A percentile compares a stretch with the other conserved stretches of the same genome.
phyloP scores from a whole-genome alignment of 345 rosid species.

The Geranium brycei region DNA sequence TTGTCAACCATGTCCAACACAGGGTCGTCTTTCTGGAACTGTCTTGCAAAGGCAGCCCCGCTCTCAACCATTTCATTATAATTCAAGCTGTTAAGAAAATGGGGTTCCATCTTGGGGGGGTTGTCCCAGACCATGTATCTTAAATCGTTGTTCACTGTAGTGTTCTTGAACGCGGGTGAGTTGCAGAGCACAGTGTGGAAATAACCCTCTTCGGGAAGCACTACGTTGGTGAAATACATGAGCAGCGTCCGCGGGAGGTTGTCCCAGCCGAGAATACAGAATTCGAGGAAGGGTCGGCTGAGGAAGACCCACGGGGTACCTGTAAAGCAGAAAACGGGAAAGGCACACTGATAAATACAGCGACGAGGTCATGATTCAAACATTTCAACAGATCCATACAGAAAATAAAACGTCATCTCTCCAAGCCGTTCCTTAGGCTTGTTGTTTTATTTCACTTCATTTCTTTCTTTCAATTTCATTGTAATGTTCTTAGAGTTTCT shows the following conservation, averaged over 20 bases:
- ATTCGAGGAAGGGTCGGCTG: conserved; percentile 77
- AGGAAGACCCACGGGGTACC: conserved; percentile 87
- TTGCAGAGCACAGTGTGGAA: conserved; percentile 93
- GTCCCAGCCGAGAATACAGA: conserved; percentile 90
- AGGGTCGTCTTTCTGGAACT: conserved; percentile 58
- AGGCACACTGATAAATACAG: not conserved
- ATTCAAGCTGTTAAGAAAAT: conserved; percentile 47
- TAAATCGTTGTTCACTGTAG: conserved; percentile 71
- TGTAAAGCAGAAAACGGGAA: conserved; percentile 18
- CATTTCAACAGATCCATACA: too few species aligned
- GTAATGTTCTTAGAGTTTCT: too few species aligned
- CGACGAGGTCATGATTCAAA: too few species aligned
- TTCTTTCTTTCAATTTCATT: too few species aligned
- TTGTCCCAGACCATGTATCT: conserved; percentile 92
- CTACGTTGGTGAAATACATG: conserved; percentile 83
- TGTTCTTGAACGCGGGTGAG: conserved; percentile 68
- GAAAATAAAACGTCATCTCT: too few species aligned
- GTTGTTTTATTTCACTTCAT: too few species aligned
- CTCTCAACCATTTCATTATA: conserved; percentile 61
- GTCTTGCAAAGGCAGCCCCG: conserved; percentile 85
- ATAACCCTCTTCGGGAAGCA: conserved; percentile 78
- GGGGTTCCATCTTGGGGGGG: conserved; percentile 96
- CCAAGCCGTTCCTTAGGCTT: too few species aligned
- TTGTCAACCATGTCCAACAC: conserved; percentile 61
- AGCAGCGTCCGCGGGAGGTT: conserved; percentile 78